Conservation (phyloP, 805 yeast species). For the Kregervanrija pseudodelftensis region DNA sequence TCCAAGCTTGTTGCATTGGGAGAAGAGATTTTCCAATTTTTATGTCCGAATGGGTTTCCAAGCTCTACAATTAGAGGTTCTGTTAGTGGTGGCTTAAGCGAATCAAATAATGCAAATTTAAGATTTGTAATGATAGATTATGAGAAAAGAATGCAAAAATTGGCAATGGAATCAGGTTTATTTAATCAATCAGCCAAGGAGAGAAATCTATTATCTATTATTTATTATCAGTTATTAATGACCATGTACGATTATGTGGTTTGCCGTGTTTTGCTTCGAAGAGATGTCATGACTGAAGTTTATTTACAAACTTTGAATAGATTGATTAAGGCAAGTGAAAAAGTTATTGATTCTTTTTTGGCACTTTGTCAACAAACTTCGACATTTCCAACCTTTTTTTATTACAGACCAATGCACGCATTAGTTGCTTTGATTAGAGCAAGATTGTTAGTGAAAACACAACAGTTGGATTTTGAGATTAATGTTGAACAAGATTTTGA, state of each 20-base stretch:
- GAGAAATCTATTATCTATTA: conserved; percentile 33
- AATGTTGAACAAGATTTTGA: conserved; percentile 27
- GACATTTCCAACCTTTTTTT: conserved; percentile 43
- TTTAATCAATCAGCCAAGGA: conserved; percentile 29
- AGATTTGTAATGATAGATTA: conserved; percentile 30
- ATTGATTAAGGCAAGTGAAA: conserved; percentile 39
- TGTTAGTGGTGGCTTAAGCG: conserved; percentile 1
- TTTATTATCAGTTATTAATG: conserved; percentile 44
- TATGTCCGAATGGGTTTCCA: conserved; percentile 26
- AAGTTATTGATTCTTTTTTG: conserved; percentile 38
- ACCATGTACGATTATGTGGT: conserved; percentile 46
- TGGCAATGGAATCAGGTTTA: conserved; percentile 35
- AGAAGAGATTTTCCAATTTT: conserved; percentile 39
- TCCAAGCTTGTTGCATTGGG: conserved; percentile 41
- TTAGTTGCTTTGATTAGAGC: conserved; percentile 41
- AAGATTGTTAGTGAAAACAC: conserved; percentile 37
- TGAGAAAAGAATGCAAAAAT: conserved; percentile 33
- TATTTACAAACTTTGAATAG: conserved; percentile 33
- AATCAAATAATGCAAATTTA: conserved; percentile 7
- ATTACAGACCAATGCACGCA: conserved; percentile 48
- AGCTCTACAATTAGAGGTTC: not conserved
- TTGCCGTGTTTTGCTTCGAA: conserved; percentile 30
- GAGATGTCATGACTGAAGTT: conserved; percentile 26
- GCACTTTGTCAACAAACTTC: conserved; percentile 32
- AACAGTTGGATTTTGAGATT: conserved; percentile 28